Base-by-base conservation (phyloP, 345 rosid genomes). In the Capsella bursapastoris region DNA sequence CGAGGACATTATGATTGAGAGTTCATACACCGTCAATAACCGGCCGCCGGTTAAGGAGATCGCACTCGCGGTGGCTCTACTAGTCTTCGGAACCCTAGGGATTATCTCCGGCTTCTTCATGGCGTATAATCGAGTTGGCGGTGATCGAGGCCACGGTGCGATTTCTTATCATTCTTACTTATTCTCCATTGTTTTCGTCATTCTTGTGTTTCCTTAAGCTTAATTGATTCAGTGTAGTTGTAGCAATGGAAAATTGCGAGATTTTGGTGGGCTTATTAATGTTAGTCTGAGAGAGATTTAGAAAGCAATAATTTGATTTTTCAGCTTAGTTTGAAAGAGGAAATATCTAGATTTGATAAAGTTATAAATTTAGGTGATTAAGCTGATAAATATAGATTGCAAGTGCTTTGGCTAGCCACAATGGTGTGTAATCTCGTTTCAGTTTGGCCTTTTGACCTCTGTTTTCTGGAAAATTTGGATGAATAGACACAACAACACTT, bases 31-130 rank as follows among this genome's bases (percentile, higher is more conserved):
- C 34, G 84, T 88, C 76, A 87, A 85, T 82, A 89, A 83, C 69
- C 82, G 90, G 13, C 97, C 98, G 11, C 98, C 98, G 16, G 80
- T 90, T 58, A 94, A 90, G 80, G 98, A 94, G 93, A 94, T 94
- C 86, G 86, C 86, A 22, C 89, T 94, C 32, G 97, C 98, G 66
- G 78, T 94, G 52, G 83, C 95, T 56, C 90, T 94, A 41, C 97
- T 94, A 69, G 87, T 94, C 28, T 89, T 91, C 63, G 98, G 98
- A 53, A 78, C 93, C 27, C 56, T 86, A 63, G 93, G 86, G 55
- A 90, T 94, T 82, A 71, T 91, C 43, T 68, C 84, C 25, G 98
- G 98, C 12, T 63, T 71, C 76, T 68, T 83, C 80, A 91, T 94
- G 98, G 84, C 93, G 53, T 79, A 64, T 78, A 87, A 94, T 73